Evolutionary conservation across 2,329 filamentous ascomycete genomes (phyloP), one percentile per base, ranked within the genome.

Genomic region (Sclerotiophoma versabilis): DNA sequence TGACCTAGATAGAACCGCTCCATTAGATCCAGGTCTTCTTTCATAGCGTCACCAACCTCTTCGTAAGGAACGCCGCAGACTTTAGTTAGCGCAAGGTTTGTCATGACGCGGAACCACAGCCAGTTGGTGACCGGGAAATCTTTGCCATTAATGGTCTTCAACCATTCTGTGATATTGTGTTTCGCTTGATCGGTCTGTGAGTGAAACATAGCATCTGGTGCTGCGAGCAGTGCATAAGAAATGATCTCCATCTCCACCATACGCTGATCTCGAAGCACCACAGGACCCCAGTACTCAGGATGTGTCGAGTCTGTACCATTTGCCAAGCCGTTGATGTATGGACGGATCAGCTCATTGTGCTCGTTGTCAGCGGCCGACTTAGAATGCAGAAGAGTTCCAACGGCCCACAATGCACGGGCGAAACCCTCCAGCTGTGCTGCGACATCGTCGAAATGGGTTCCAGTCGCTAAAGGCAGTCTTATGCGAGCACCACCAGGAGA

Each of bases 211-310:
- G 69, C 61, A 3, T 71, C 61, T 1, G 81, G 80, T 0, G 79
- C 77, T 2, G 72, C 65, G 0, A 84, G 69, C 1, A 84, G 66
- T 0, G 80, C 79, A 60, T 79, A 82, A 0, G 80, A 76, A 3
- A 84, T 74, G 22, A 80, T 79, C 59, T 84, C 81, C 33, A 80
- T 77, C 58, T 84, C 82, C 0, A 84, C 82, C 81, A 84, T 84
- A 2, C 80, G 66, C 59, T 84, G 82, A 42, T 84, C 81, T 17
- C 73, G 72, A 4, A 80, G 63, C 0, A 71, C 67, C 2, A 83
- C 74, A 1, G 72, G 64, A 0, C 80, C 81, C 81, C 81, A 84
- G 56, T 81, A 84, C 20, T 77, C 74, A 0, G 57, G 27, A 38
- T 73, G 69, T 0, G 49, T 11, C 11, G 74, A 73, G 42, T 77